A percentile compares a stretch with the other conserved stretches of the same genome.
Conservation (phyloP, 2,329 filamentous ascomycete genomes). For the Neopestalotiopsis sp. region DNA sequence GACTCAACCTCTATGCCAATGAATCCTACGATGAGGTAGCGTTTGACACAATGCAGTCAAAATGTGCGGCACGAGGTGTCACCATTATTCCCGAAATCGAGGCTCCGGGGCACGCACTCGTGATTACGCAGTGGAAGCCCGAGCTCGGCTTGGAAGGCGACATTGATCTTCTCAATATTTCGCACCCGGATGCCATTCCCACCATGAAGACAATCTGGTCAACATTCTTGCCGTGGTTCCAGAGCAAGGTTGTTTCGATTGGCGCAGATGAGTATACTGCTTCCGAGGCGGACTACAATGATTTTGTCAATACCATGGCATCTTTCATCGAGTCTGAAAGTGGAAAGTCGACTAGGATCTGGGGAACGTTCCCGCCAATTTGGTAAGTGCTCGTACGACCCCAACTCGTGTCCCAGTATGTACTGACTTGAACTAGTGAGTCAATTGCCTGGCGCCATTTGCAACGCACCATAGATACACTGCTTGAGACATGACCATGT, state of each 20-base stretch:
- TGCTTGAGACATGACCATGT: not conserved
- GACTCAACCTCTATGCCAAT: slow-evolving; percentile 56
- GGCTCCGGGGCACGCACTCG: slow-evolving; percentile 61
- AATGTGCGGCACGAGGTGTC: slow-evolving; percentile 60
- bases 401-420: no score
- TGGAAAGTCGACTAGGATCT: slow-evolving; percentile 56
- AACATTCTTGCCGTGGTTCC: slow-evolving; percentile 61
- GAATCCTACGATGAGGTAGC: slow-evolving; percentile 59
- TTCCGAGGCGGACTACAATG: slow-evolving; percentile 53
- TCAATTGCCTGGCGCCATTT: not conserved
- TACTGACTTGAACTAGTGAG: slow-evolving; percentile 8
- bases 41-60: slow-evolving; percentile 57
- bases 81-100: slow-evolving; percentile 67
- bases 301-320: slow-evolving; percentile 58
- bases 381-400: slow-evolving; percentile 34
- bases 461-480: no score
- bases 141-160: slow-evolving; percentile 54
- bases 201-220: slow-evolving; percentile 58
- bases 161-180: slow-evolving; percentile 59
- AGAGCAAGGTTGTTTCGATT: slow-evolving; percentile 59
- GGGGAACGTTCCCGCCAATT: slow-evolving; percentile 59
- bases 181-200: slow-evolving; percentile 58
- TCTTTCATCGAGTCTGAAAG: slow-evolving; percentile 45
- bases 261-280: slow-evolving; percentile 61
- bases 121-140: slow-evolving; percentile 64